Evolutionary conservation across 495 filamentous ascomycete genomes (phyloP).

Genomic region (Rusavskia elegans): DNA sequence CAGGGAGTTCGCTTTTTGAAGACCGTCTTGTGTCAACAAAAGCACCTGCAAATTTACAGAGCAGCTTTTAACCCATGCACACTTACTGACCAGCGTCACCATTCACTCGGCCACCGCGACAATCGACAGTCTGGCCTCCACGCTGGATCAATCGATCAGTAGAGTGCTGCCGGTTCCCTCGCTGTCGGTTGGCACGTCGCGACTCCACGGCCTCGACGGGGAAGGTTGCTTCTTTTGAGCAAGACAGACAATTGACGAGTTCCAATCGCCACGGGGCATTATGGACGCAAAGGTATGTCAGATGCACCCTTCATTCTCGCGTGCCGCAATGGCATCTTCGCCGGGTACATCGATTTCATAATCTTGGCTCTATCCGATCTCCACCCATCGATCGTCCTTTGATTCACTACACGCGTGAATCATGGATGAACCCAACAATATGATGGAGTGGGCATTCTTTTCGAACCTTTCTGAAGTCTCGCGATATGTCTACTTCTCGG

Average conservation of each 20-base stretch:
- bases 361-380: neutral
- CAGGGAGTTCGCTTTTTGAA: neutral
- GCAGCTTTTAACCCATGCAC: neutral
- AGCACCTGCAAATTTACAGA: neutral
- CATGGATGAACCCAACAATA: no score
- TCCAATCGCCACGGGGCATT: constrained; percentile 6
- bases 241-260: no score
- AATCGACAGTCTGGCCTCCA: no score
- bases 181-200: neutral
- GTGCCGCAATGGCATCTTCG: neutral
- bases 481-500: no score
- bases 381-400: neutral
- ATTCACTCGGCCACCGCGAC: no score
- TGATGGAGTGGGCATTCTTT: no score
- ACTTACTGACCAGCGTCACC: no score
- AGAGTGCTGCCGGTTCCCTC: neutral
- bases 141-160: no score
- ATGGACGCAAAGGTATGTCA: constrained; percentile 27
- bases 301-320: neutral
- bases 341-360: no score
- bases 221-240: neutral
- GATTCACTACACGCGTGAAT: neutral
- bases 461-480: no score
- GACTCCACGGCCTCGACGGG: neutral
- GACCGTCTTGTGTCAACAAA: neutral